These are phyloP conservation scores for Stentor roeselii DNA, from an alignment of 73 alveolate genomes.

Conservation along the genomic window DNA sequence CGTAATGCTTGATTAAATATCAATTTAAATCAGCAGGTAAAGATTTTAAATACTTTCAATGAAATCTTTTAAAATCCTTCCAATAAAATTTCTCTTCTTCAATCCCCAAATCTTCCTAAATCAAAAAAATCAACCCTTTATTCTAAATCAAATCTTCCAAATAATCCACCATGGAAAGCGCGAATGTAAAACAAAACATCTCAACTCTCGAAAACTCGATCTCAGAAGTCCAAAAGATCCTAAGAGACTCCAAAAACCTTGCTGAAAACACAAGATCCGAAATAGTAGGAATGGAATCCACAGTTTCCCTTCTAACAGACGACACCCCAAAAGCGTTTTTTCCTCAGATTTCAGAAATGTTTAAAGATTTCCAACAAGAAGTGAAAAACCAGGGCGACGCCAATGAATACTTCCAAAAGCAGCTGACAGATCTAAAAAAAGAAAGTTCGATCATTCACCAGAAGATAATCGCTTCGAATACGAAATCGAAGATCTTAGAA, in stretches of 20 bases:
- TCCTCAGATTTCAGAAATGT: conserved; percentile 11
- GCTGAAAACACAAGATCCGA: conserved; percentile 20
- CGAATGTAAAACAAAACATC: background rate
- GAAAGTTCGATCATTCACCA: conserved; percentile 5
- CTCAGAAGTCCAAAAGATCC: background rate
- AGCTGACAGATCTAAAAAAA: conserved; percentile 21
- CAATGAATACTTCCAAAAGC: conserved; percentile 12
- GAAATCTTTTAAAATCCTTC: background rate
- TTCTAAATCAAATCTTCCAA: too few relatives aligned
- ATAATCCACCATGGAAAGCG: conserved; percentile 10
- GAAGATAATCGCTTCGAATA: background rate
- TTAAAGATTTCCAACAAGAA: conserved; percentile 18
- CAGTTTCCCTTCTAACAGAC: conserved; percentile 8
- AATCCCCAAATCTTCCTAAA: too few relatives aligned
- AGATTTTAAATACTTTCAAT: background rate
- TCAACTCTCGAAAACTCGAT: background rate
- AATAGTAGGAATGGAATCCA: conserved; percentile 9
- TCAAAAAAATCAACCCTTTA: too few relatives aligned
- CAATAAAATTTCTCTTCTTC: too few relatives aligned
- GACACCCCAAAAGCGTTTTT: conserved; percentile 24
- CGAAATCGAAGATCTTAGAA: background rate
- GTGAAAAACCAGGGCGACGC: background rate
- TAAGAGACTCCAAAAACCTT: conserved; percentile 8
- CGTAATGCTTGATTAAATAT: conserved; percentile 1
- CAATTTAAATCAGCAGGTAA: background rate